Conservation (phyloP, 768 basidiomycete species). For the Russula griseocarnosa region DNA sequence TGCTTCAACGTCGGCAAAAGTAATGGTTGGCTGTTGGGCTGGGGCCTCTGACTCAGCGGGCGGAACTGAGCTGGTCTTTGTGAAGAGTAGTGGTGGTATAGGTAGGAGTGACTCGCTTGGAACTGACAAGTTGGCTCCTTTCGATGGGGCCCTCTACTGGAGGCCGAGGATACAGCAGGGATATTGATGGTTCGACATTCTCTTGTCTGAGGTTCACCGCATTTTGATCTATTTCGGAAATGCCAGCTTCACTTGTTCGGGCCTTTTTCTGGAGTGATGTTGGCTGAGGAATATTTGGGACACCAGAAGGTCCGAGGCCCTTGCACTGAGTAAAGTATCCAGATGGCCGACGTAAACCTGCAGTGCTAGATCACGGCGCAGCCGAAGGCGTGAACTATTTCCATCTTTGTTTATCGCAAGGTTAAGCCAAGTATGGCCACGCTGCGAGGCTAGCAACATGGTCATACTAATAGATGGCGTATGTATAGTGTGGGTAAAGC, state of each 20-base stretch:
- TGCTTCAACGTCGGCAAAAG: slow-evolving; percentile 26
- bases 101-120: not conserved
- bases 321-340: slow-evolving; percentile 70
- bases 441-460: too few relatives aligned
- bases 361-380: slow-evolving; percentile 33
- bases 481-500: too few relatives aligned
- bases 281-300: slow-evolving; percentile 9
- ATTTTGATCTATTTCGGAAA: slow-evolving; percentile 6
- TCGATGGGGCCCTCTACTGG: not conserved
- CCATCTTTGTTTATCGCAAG: too few relatives aligned
- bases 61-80: not conserved
- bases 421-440: too few relatives aligned
- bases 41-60: not conserved
- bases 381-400: too few relatives aligned
- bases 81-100: not conserved
- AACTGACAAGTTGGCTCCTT: not conserved
- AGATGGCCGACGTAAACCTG: slow-evolving; percentile 54
- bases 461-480: too few relatives aligned
- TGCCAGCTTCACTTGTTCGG: slow-evolving; percentile 12
- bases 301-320: slow-evolving; percentile 44
- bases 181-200: slow-evolving; percentile 4
- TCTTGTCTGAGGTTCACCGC: slow-evolving; percentile 6
- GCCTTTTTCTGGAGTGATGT: slow-evolving; percentile 17
- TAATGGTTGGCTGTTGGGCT: not conserved
- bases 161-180: not conserved